These are phyloP conservation scores for Nigrospora osmanthi DNA, from an alignment of 2,329 filamentous ascomycete genomes.

Conservation along the genomic window DNA sequence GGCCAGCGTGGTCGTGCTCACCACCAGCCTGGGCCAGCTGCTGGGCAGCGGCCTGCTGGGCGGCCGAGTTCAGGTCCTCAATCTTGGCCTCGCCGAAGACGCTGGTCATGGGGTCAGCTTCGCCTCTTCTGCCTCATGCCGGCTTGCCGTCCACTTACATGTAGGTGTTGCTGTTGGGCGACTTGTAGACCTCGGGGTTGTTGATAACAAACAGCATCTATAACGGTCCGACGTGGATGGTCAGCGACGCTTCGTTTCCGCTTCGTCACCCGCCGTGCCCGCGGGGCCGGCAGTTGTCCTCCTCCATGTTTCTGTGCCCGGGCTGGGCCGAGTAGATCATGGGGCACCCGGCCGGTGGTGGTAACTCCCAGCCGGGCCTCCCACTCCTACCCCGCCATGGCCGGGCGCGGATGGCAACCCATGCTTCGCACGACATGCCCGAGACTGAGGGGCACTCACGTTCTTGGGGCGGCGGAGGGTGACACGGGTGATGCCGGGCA, in stretches of 20 bases:
- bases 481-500: constrained; percentile 95
- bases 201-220: constrained; percentile 99
- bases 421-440: not conserved
- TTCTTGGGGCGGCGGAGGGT: constrained; percentile 98
- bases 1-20: constrained; percentile 46
- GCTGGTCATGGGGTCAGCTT: constrained; percentile 36
- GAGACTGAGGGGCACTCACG: constrained; percentile 51
- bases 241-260: constrained; percentile 6
- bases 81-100: constrained; percentile 99
- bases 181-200: constrained; percentile 99
- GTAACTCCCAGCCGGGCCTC: no score
- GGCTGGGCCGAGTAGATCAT: no score
- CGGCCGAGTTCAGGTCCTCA: constrained; percentile 97
- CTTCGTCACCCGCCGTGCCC: no score
- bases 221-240: constrained; percentile 4
- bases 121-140: no score
- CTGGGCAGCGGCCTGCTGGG: constrained; percentile 90
- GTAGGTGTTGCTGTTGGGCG: constrained; percentile 98
- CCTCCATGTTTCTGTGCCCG: no score
- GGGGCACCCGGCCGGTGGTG: no score
- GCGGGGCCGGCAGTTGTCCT: no score
- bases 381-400: no score
- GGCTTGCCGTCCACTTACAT: constrained; percentile 61
- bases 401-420: no score
- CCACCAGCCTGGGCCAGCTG: constrained; percentile 77